Evolutionary conservation across 768 basidiomycete genomes (phyloP).

Genomic region (Collybia nuda): DNA sequence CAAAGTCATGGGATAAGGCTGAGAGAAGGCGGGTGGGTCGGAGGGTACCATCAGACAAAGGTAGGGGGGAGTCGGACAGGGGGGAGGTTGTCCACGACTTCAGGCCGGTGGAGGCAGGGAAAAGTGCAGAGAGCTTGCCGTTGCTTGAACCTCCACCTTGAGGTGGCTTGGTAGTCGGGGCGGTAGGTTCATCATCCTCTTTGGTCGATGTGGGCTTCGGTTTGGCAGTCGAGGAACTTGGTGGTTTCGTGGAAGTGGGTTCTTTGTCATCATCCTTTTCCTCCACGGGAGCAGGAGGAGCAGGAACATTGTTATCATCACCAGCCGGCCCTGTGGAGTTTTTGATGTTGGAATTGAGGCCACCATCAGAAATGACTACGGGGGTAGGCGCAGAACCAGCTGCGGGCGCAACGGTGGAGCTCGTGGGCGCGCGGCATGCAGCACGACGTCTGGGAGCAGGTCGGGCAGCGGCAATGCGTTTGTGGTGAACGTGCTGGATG

Average conservation of each 20-base stretch:
- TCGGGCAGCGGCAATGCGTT: constrained; percentile 7
- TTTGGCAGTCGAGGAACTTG: not conserved
- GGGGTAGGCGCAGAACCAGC: constrained; percentile 1
- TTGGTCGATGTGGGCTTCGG: constrained; percentile 4
- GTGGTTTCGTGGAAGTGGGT: constrained; percentile 9
- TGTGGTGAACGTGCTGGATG: constrained; percentile 15
- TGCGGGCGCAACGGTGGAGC: not conserved
- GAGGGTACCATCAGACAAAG: constrained; percentile 46
- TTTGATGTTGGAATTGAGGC: not conserved
- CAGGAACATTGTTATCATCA: no score
- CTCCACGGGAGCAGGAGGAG: no score
- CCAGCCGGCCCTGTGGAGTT: not conserved
- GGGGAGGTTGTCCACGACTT: constrained; percentile 50
- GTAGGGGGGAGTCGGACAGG: constrained; percentile 27
- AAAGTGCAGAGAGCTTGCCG: constrained; percentile 32
- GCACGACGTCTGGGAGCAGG: constrained; percentile 7
- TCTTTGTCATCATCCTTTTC: not conserved
- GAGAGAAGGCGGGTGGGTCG: constrained; percentile 36
- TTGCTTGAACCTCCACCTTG: constrained; percentile 9
- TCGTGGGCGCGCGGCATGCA: not conserved
- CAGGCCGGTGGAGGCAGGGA: constrained; percentile 34
- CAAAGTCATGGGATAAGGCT: constrained; percentile 39
- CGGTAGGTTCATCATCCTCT: not conserved
- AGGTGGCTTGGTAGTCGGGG: constrained; percentile 9
- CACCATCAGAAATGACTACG: not conserved